Percentiles rank a stretch among this genome's conserved stretches.
phyloP scores from a whole-genome alignment of 1,284 basidiomycete genomes.

The Amylostereum areolatum region DNA sequence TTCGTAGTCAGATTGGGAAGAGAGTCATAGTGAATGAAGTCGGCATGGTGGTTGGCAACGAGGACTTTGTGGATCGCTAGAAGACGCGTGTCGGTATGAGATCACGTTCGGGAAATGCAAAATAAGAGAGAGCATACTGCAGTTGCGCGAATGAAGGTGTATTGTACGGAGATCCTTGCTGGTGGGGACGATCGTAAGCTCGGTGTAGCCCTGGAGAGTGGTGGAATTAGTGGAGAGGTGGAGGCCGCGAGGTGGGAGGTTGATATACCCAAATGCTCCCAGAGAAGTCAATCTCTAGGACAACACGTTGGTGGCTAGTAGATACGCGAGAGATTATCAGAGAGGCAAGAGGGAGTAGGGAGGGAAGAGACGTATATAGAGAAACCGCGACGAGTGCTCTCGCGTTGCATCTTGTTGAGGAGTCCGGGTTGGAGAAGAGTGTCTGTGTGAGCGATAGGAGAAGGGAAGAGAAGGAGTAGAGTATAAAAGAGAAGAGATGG shows the following conservation, averaged over 20 bases:
- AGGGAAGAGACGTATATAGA: constrained; percentile 67
- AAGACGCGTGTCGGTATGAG: constrained; percentile 12
- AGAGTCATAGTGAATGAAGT: constrained; percentile 76
- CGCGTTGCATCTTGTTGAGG: constrained; percentile 50
- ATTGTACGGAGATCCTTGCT: constrained; percentile 73
- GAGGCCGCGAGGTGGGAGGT: neutral
- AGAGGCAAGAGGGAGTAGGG: constrained; percentile 14
- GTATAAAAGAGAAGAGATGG: no score
- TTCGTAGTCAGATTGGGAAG: constrained; percentile 63
- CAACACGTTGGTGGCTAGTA: constrained; percentile 91
- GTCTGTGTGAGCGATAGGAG: no score
- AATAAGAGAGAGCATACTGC: constrained; percentile 47
- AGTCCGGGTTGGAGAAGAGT: no score
- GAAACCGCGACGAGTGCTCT: constrained; percentile 73
- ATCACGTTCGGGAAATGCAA: neutral
- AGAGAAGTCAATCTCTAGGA: constrained; percentile 83
- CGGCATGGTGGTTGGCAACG: constrained; percentile 60
- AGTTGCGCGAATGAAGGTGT: constrained; percentile 82
- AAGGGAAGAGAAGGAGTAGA: no score
- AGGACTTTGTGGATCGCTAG: constrained; percentile 72
- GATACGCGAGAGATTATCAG: constrained; percentile 50
- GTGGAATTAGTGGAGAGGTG: constrained; percentile 1
- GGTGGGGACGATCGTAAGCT: constrained; percentile 80
- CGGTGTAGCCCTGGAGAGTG: constrained; percentile 74
- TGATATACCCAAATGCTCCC: constrained; percentile 67